A percentile compares a stretch with the other conserved stretches of the same genome.
Evolutionary conservation across 371 early-diverging fungal genomes (phyloP).

Genomic region (Rhizopus delemar): DNA sequence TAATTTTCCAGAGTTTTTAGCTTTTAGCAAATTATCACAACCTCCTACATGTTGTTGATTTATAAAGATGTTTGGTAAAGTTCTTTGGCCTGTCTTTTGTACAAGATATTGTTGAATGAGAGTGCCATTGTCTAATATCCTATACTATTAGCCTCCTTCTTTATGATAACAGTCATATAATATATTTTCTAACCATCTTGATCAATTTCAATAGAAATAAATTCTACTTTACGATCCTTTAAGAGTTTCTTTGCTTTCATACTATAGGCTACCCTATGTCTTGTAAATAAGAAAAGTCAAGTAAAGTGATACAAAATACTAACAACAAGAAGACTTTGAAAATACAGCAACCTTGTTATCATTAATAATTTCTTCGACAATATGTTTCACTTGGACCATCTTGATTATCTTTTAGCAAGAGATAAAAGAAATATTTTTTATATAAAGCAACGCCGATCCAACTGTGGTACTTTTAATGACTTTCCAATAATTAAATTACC

Average conservation of each 20-base stretch:
- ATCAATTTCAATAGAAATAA: conserved; percentile 56
- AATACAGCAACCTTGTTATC: conserved; percentile 53
- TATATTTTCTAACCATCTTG: conserved; percentile 18
- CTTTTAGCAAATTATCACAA: conserved; percentile 61
- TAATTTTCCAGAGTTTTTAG: conserved; percentile 55
- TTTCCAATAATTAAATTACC: no score
- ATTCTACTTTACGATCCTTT: conserved; percentile 36
- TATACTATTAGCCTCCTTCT: conserved; percentile 31
- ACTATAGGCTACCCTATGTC: conserved; percentile 60
- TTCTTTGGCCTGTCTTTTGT: conserved; percentile 71
- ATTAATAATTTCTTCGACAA: conserved; percentile 10
- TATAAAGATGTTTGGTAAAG: conserved; percentile 90
- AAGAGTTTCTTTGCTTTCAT: conserved; percentile 62
- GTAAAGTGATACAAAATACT: neutral
- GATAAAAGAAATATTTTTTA: no score
- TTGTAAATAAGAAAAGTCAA: neutral
- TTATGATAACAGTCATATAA: neutral
- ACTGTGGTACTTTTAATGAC: no score
- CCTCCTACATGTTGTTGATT: conserved; percentile 78
- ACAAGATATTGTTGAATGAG: conserved; percentile 69
- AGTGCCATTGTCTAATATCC: conserved; percentile 37
- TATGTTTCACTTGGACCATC: no score
- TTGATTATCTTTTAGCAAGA: no score
- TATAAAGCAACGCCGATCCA: no score
- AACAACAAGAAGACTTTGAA: conserved; percentile 81